A percentile compares a stretch with the other conserved stretches of the same genome.
Conservation (phyloP, 2,329 filamentous ascomycete genomes). For the Tolypocladium sp. region DNA sequence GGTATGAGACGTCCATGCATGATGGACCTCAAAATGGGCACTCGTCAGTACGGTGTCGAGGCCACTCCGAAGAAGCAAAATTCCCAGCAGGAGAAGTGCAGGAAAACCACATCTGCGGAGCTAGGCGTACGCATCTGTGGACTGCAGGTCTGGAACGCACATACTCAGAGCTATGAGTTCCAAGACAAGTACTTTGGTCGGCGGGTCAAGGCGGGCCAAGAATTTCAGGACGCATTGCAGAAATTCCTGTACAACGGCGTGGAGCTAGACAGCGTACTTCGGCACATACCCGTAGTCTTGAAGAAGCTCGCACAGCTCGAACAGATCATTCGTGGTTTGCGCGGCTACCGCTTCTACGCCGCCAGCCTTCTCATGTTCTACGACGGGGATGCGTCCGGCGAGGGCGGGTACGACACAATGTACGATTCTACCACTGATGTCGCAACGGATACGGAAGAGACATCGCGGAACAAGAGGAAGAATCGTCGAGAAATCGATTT, state of each 20-base stretch:
- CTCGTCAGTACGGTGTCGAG: constrained; percentile 90
- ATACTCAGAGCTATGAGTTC: constrained; percentile 79
- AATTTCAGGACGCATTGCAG: constrained; percentile 83
- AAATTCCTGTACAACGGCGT: constrained; percentile 87
- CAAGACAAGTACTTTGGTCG: constrained; percentile 97
- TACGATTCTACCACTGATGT: constrained; percentile 51
- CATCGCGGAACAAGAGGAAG: constrained; percentile 33
- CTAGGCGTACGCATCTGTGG: constrained; percentile 91
- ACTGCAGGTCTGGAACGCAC: constrained; percentile 90
- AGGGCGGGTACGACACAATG: constrained; percentile 36
- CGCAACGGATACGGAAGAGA: constrained; percentile 49
- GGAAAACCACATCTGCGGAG: constrained; percentile 81
- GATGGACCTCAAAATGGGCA: constrained; percentile 97
- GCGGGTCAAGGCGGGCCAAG: constrained; percentile 72
- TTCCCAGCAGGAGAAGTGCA: constrained; percentile 88
- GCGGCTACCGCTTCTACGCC: constrained; percentile 89
- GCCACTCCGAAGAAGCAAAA: constrained; percentile 85
- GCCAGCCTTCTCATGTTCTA: constrained; percentile 94
- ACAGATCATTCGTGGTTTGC: constrained; percentile 67
- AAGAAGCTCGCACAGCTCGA: constrained; percentile 78
- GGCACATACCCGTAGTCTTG: constrained; percentile 81
- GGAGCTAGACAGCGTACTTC: constrained; percentile 67
- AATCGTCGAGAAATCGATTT: constrained; percentile 66
- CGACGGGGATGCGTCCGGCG: constrained; percentile 63
- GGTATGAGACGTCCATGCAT: constrained; percentile 97